These are phyloP conservation scores for Heliamphora pulchella DNA, from an alignment of 179 eudicot species.

Conservation along the genomic window DNA sequence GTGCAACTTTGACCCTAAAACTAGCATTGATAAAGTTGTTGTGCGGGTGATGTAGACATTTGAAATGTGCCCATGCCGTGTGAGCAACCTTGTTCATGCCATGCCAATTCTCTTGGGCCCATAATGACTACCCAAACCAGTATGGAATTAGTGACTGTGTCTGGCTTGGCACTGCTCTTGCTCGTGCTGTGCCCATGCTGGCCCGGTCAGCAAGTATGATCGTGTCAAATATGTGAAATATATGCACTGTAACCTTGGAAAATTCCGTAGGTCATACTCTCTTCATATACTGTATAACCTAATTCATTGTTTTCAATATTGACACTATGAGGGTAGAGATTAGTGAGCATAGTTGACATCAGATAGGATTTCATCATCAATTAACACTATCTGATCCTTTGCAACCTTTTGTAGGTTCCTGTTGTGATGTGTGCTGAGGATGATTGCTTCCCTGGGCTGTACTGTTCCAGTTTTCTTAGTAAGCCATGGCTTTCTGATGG, in stretches of 20 bases:
- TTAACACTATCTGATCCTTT: neutral
- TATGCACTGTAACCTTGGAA: slow-evolving; percentile 1
- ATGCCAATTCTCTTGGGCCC: too few relatives aligned
- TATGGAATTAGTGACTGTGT: too few relatives aligned
- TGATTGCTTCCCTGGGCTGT: slow-evolving; percentile 82
- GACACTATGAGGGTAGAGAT: neutral
- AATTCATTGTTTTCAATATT: neutral
- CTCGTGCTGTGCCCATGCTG: too few relatives aligned
- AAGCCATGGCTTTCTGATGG: slow-evolving; percentile 97
- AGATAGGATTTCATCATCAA: neutral
- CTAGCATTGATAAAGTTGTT: too few relatives aligned
- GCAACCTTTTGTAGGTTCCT: slow-evolving; percentile 51
- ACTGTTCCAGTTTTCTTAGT: slow-evolving; percentile 39
- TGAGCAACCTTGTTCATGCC: too few relatives aligned
- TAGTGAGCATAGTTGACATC: neutral
- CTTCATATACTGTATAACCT: neutral
- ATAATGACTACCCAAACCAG: too few relatives aligned
- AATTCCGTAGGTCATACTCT: neutral
- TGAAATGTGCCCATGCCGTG: too few relatives aligned
- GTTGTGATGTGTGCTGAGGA: slow-evolving; percentile 76
- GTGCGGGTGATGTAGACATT: too few relatives aligned
- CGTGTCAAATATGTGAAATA: neutral
- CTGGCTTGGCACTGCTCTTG: too few relatives aligned
- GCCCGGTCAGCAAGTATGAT: neutral
- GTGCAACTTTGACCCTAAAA: too few relatives aligned